Evolutionary conservation across 768 basidiomycete species (phyloP).

Genomic region (Tremella yokohamensis): DNA sequence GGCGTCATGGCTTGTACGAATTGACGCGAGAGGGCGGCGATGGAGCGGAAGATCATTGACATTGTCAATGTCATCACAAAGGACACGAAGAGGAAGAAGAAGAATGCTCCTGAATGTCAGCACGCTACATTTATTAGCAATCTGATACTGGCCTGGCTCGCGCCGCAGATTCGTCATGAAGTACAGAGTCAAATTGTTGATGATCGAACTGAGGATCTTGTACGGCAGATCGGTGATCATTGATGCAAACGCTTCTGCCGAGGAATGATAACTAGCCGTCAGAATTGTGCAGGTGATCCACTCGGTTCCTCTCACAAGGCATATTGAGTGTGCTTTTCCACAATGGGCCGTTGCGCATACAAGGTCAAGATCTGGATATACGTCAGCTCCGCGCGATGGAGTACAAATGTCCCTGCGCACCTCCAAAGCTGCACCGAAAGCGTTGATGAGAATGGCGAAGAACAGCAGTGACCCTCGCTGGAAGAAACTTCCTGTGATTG

Average conservation of each 20-base stretch:
- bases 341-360: conserved; percentile 53
- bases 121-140: conserved; percentile 57
- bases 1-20: conserved; percentile 61
- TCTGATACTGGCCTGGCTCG: conserved; percentile 50
- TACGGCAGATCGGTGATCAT: conserved; percentile 48
- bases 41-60: conserved; percentile 56
- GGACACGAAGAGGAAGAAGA: conserved; percentile 69
- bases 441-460: conserved; percentile 52
- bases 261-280: conserved; percentile 52
- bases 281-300: neutral
- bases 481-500: conserved; percentile 55
- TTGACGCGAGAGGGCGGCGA: conserved; percentile 51
- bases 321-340: conserved; percentile 57
- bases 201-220: conserved; percentile 45
- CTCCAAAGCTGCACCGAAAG: conserved; percentile 54
- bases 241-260: conserved; percentile 49
- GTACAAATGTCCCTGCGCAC: conserved; percentile 58
- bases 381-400: conserved; percentile 51
- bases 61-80: neutral
- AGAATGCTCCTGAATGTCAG: conserved; percentile 70
- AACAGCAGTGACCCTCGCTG: conserved; percentile 82
- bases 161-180: conserved; percentile 52
- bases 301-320: conserved; percentile 28
- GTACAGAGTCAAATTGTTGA: conserved; percentile 48
- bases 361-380: conserved; percentile 47